Base-by-base conservation (phyloP, 305 asterid species). In the Plantago coronopus region DNA sequence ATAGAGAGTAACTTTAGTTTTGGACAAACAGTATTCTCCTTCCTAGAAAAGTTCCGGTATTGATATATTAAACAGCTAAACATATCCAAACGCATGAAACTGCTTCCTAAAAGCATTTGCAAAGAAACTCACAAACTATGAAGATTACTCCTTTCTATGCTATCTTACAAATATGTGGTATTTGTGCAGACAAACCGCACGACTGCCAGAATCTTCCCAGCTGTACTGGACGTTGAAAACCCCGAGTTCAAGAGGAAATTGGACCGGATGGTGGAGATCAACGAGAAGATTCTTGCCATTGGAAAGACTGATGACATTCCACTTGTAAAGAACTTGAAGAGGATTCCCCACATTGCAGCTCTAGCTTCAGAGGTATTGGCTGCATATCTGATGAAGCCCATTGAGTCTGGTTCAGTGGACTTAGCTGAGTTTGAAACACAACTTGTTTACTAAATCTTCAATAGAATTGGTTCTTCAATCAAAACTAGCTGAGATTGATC, bases 191-290 rank as follows among this genome's bases (percentile, higher is more conserved):
- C 97, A 14, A 89, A 91, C 75, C 91, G 97, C 66, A 91, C 98
- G 5, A 89, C 96, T 19, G 98, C 97, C 46, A 83, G 98, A 65
- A 89, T 89, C 23, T 91, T 91, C 95, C 98, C 97, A 0, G 98
- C 97, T 9, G 98, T 91, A 22, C 88, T 76, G 13, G 95, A 91
- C 8, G 98, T 91, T 29, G 98, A 91, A 83, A 91, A 91, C 79
- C 98, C 98, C 3, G 95, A 91, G 50, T 91, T 91, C 84, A 89
- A 91, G 87, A 81, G 85, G 86, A 91, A 87, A 77, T 59, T 91
- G 72, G 96, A 91, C 72, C 58, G 93, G 53, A 91, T 91, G 97
- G 98, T 77, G 64, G 91, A 74, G 83, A 84, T 89, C 67, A 89
- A 91, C 79, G 27, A 70, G 68, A 72, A 81, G 54, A 48, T 91